Evolutionary conservation across 2,329 filamentous ascomycete genomes (phyloP).

Genomic region (Cyphellophora attinorum): DNA sequence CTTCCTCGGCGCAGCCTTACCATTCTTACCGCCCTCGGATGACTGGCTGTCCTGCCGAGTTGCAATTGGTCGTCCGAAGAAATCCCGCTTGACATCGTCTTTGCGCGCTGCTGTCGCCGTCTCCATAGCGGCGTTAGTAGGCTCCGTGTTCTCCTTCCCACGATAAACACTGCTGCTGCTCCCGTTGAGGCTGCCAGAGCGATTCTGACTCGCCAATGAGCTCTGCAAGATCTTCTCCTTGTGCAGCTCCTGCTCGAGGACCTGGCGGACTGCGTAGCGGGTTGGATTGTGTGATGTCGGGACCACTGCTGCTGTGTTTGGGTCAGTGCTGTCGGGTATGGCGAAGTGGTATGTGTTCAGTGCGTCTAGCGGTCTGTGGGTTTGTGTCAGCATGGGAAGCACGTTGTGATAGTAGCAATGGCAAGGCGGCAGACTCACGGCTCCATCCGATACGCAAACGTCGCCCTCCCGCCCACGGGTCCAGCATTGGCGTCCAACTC

Average conservation of each 20-base stretch:
- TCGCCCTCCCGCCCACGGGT: constrained; percentile 30
- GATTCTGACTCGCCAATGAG: constrained; percentile 54
- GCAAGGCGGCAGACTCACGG: constrained; percentile 52
- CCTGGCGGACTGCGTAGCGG: constrained; percentile 86
- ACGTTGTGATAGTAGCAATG: constrained; percentile 19
- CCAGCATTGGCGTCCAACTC: constrained; percentile 53
- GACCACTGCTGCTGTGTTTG: constrained; percentile 1
- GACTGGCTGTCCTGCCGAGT: constrained; percentile 18
- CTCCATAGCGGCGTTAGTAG: constrained; percentile 14
- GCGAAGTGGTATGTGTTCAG: constrained; percentile 67
- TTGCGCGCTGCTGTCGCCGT: constrained; percentile 21
- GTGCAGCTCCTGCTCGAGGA: constrained; percentile 80
- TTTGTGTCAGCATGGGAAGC: constrained; percentile 1
- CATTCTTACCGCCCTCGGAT: constrained; percentile 11
- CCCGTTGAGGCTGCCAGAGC: constrained; percentile 21
- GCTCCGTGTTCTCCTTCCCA: constrained; percentile 23
- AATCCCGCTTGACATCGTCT: constrained; percentile 58
- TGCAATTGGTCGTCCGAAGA: constrained; percentile 73
- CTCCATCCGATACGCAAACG: constrained; percentile 89
- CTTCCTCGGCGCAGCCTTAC: constrained; percentile 11
- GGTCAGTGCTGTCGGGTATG: constrained; percentile 14
- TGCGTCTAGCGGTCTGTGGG: constrained; percentile 57
- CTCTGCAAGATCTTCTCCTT: constrained; percentile 61
- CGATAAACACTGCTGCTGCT: constrained; percentile 11
- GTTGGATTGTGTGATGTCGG: constrained; percentile 54